Percentiles rank a stretch among this genome's conserved stretches.
Conservation (phyloP, 805 yeast species). For the Ogataea sp. region DNA sequence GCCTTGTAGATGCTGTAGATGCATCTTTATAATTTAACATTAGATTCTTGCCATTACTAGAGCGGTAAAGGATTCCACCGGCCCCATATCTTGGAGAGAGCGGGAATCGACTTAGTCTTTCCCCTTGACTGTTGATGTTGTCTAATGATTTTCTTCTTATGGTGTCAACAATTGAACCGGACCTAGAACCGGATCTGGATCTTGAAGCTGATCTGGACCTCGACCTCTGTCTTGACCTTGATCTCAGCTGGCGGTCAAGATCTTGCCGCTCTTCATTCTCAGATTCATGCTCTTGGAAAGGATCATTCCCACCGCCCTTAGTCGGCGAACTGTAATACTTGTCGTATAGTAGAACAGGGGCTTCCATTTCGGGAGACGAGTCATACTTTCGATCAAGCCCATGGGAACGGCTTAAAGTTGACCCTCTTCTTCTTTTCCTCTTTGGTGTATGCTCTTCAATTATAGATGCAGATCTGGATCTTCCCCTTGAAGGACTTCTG, state of each 20-base stretch:
- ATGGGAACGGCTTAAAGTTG: slow-evolving; percentile 2
- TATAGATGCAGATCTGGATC: not conserved
- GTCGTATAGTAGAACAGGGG: slow-evolving; percentile 20
- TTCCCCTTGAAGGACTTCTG: not conserved
- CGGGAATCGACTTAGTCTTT: slow-evolving; percentile 29
- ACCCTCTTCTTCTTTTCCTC: not conserved
- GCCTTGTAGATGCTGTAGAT: not conserved
- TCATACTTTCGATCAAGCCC: slow-evolving; percentile 12
- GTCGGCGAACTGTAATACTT: slow-evolving; percentile 11
- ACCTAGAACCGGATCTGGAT: not conserved
- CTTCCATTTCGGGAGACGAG: slow-evolving; percentile 26
- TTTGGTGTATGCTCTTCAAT: not conserved
- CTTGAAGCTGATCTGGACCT: too few relatives aligned
- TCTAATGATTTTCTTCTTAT: slow-evolving; percentile 1
- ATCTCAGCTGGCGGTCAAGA: too few relatives aligned
- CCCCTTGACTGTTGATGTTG: not conserved
- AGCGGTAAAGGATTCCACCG: slow-evolving; percentile 25
- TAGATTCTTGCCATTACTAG: slow-evolving; percentile 16
- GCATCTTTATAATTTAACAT: slow-evolving; percentile 6
- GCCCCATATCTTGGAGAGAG: slow-evolving; percentile 38
- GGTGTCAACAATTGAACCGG: not conserved
- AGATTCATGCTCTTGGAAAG: not conserved
- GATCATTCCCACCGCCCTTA: slow-evolving; percentile 1
- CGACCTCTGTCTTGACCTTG: too few relatives aligned
- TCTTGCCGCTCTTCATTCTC: not conserved